A percentile compares a stretch with the other conserved stretches of the same genome.
Evolutionary conservation across 2,329 filamentous ascomycete genomes (phyloP).

Genomic region (Colletotrichum orbiculare): DNA sequence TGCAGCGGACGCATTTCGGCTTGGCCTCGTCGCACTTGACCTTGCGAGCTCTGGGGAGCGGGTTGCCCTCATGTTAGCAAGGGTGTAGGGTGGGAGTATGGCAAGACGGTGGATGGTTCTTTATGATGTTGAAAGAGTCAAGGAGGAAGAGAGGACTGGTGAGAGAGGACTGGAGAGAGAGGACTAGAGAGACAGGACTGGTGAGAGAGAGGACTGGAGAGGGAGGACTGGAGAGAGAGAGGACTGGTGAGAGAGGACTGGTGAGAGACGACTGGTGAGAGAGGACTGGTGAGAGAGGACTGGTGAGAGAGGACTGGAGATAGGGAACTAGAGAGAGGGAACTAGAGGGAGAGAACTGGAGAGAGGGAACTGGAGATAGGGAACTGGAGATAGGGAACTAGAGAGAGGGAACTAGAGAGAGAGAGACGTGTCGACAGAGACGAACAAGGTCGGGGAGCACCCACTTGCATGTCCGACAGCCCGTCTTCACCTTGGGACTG

Average conservation of each 20-base stretch:
- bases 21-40: conserved; percentile 69
- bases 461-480: conserved; percentile 67
- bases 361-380: neutral
- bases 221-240: neutral
- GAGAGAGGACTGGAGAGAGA: too few species aligned
- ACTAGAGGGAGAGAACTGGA: neutral
- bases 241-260: too few species aligned
- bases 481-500: conserved; percentile 55
- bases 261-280: too few species aligned
- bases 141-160: too few species aligned
- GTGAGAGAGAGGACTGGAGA: too few species aligned
- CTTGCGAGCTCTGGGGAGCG: conserved; percentile 58
- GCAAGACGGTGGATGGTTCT: too few species aligned
- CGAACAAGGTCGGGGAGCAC: conserved; percentile 40
- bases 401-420: neutral
- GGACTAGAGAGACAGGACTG: too few species aligned
- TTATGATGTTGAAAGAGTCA: too few species aligned
- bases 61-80: neutral
- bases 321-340: neutral
- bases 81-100: neutral
- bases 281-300: too few species aligned
- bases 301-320: too few species aligned
- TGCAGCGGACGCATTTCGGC: conserved; percentile 63
- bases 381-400: neutral
- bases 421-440: neutral